Evolutionary conservation across 371 early-diverging fungal genomes (phyloP), one percentile per base, ranked within the genome.

Genomic region (Mucor saturninus): DNA sequence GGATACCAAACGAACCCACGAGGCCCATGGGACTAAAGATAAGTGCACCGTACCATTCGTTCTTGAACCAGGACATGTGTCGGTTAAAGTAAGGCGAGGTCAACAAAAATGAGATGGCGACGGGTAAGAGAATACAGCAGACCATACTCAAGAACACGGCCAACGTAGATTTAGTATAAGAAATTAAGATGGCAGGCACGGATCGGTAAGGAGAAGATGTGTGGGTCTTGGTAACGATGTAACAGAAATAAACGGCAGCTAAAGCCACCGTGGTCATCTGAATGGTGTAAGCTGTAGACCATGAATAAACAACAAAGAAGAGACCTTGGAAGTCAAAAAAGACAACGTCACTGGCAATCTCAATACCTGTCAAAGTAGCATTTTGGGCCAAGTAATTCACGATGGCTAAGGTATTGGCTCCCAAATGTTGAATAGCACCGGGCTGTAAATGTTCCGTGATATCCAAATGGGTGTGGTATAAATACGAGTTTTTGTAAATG

Each of bases 401-500:
- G 40, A 91, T 72, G 4, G 85, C 89, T 54, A 86, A 45, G 0
- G 86, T 78, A 63, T 90, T 91, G 46, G 89, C 88, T 5, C 91
- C 92, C 68, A 90, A 68, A 71, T 90, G 89, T 67, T 92, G 92
- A 35, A 90, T 76, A 2, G 89, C 64, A 30, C 92, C 92, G 3
- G 80, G 66, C 26, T 87, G 79, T 51, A 92, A 67, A 59, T 80
- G 73, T 62, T 83, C 75, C 29, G 83, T 78, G 6, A 80, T 64
- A 62, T 92, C 92, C 54, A 88, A 63, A 69, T 88, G 87, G 2
- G 93, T 91, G 61, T 92, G 92, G 61, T 92, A 92, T 21, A 88
- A 62, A 58, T 89, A 89, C 6, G 83, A 83, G 65, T 87, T 88
- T 69, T 86, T 86, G 73, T 90, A 91, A 37, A 87, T 84, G 2